Base-by-base conservation (phyloP, 1,139 yeast species). In the Magnusiomyces sp. region DNA sequence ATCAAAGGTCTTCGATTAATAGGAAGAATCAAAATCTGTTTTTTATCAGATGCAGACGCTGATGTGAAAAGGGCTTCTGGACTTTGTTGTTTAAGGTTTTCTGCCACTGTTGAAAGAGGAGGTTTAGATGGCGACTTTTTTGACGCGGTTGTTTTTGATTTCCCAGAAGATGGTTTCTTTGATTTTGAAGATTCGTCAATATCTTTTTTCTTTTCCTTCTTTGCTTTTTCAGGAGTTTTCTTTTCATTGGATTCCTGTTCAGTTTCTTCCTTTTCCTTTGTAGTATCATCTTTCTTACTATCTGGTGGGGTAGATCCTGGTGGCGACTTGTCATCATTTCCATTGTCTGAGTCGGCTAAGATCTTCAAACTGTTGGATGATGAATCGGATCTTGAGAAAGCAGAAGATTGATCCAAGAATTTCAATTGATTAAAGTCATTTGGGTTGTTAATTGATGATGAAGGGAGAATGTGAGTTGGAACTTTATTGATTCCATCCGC, bases 1-100 rank as follows among this genome's bases (percentile, higher is more conserved):
- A 51, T 51, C 27, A 51, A 40, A 34, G 54, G 54, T 17, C 54
- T 45, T 39, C 49, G 14, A 42, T 46, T 49, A 32, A 51, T 51
- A 16, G 54, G 54, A 10, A 52, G 47, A 37, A 52, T 42, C 34
- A 52, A 40, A 29, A 52, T 47, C 41, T 52, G 46, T 34, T 49
- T 48, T 36, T 52, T 52, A 17, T 52, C 46, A 29, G 46, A 27
- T 23, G 54, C 48, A 5, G 51, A 37, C 3, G 54, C 52, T 16
- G 50, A 17, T n/a, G 47, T 48, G 17, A 47, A 52, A 32, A 44
- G 46, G 19, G 43, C 37, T 31, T 50, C 47, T 29, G 39, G 50
- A 33, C 43, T 46, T 11, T 46, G 43, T 34, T 50, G 27, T 36
- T 48, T 51, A 17, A 36, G 19, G 17, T 45, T 43, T 3, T 47